Base-by-base conservation (phyloP, 495 filamentous ascomycete genomes). In the Evernia prunastri region DNA sequence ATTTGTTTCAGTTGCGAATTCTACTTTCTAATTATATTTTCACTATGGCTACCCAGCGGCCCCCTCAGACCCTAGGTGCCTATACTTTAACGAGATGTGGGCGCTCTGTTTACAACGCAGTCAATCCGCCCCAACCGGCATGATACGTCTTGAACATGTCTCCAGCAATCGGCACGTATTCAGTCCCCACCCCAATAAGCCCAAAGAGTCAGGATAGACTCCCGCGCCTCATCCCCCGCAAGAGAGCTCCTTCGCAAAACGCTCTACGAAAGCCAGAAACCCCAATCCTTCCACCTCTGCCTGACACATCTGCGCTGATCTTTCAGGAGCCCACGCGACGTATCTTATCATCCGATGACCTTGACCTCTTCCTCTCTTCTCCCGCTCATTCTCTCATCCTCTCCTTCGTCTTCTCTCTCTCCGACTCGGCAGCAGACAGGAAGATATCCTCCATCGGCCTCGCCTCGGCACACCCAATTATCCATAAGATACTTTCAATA, bases 361-460 rank as follows among this genome's bases (percentile, higher is more conserved):
- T 94, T 72, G 82, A 89, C 18, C 75, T 90, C 10, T 99, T 96
- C 72, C 81, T 90, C 12, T 74, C 83, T 17, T 97, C 93, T 0
- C 82, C 87, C 0, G 89, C 92, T 10, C 88, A 92, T 72, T 80
- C 75, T 5, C 85, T 97, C 9, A 79, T 99, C 59, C 71, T 88
- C 29, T 83, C 88, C 25, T 99, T 96, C 70, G 82, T 96, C 66
- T 96, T 96, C 69, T 81, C 83, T 39, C 86, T 97, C 47, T 86
- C 91, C 47, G 92, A 97, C 64, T 85, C 88, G 0, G 89, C 95
- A 47, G 78, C 86, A 61, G 90, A 92, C 70, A 83, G 77, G 23
- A 84, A 89, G n/a, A 80, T 88, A 61, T 91, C 89, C 2, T 82
- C 86, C 42, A 70, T 88, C 68, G 76, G 80, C 17, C 77, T 83